These are phyloP conservation scores for Termitomyces sp. DNA, from an alignment of 768 basidiomycete genomes.

Conservation along the genomic window DNA sequence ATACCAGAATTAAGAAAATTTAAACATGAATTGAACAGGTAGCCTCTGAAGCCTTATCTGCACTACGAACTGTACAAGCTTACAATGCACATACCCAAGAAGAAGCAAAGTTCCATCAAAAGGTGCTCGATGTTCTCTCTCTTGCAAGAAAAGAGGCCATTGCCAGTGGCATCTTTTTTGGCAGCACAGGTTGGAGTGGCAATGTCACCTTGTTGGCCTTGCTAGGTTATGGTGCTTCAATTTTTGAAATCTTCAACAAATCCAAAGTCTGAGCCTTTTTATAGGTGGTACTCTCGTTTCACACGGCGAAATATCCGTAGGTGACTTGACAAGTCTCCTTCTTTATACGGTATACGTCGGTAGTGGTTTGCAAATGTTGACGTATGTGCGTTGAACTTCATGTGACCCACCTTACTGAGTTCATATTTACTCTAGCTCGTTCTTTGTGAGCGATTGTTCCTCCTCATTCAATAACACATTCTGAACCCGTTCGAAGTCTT, in stretches of 20 bases:
- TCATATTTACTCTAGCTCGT: constrained; percentile 28
- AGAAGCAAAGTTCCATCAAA: constrained; percentile 66
- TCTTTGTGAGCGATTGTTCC: constrained; percentile 39
- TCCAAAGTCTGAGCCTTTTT: not conserved
- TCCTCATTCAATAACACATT: constrained; percentile 22
- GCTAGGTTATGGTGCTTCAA: constrained; percentile 73
- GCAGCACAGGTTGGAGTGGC: constrained; percentile 87
- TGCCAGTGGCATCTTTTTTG: constrained; percentile 91
- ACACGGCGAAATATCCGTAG: constrained; percentile 82
- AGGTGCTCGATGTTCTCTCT: constrained; percentile 56
- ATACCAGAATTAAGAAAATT: not conserved
- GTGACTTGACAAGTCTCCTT: constrained; percentile 83
- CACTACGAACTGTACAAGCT: constrained; percentile 84
- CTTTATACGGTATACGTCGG: constrained; percentile 91
- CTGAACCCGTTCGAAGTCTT: constrained; percentile 44
- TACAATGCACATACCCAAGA: constrained; percentile 83
- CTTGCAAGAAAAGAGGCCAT: constrained; percentile 84
- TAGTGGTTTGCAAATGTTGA: constrained; percentile 71
- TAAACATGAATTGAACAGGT: constrained; percentile 34
- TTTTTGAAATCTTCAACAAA: not conserved
- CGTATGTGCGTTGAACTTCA: constrained; percentile 36
- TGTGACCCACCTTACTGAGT: constrained; percentile 1
- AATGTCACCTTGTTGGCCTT: constrained; percentile 87
- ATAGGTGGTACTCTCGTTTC: constrained; percentile 89
- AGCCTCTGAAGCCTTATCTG: constrained; percentile 86